Percentiles rank a stretch among this genome's conserved stretches.
These are phyloP conservation scores for Ceratocystis huliohia DNA, from an alignment of 2,329 filamentous ascomycete species.

Conservation along the genomic window DNA sequence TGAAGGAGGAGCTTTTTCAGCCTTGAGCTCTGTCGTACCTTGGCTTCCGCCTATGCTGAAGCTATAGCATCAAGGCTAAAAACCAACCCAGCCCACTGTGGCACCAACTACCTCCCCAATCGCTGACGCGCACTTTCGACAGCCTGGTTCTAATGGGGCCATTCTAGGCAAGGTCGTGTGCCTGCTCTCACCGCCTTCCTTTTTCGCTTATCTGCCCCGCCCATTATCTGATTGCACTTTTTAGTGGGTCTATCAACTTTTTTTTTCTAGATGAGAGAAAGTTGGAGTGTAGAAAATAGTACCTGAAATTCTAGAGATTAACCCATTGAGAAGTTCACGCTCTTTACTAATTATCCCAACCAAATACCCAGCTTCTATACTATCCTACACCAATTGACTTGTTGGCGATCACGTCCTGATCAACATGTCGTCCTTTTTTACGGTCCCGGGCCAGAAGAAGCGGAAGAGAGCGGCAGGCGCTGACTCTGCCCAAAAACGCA, in stretches of 20 bases:
- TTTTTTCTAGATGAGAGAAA: conserved; percentile 20
- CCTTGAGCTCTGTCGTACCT: conserved; percentile 17
- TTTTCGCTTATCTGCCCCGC: conserved; percentile 20
- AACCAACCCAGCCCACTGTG: conserved; percentile 17
- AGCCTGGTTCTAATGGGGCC: conserved; percentile 15
- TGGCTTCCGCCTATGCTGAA: conserved; percentile 17
- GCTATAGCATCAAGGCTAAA: conserved; percentile 13
- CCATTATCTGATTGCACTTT: conserved; percentile 20
- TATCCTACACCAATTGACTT: not conserved
- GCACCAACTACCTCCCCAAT: not conserved
- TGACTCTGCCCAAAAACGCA: conserved; percentile 28
- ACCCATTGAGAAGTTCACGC: not conserved
- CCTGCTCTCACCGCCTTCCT: conserved; percentile 27
- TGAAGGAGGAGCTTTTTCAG: conserved; percentile 16
- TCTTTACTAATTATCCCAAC: conserved; percentile 4
- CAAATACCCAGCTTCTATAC: not conserved
- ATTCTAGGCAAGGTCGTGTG: conserved; percentile 24
- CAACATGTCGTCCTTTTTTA: conserved; percentile 91
- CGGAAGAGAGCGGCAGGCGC: conserved; percentile 56
- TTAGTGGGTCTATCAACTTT: conserved; percentile 20
- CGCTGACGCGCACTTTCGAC: conserved; percentile 20
- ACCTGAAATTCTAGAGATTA: not conserved
- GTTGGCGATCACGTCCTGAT: not conserved
- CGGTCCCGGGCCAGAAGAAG: conserved; percentile 77
- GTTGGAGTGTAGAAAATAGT: conserved; percentile 20